Evolutionary conservation across 2,329 filamentous ascomycete genomes (phyloP).

Genomic region (Penicillium sp.): DNA sequence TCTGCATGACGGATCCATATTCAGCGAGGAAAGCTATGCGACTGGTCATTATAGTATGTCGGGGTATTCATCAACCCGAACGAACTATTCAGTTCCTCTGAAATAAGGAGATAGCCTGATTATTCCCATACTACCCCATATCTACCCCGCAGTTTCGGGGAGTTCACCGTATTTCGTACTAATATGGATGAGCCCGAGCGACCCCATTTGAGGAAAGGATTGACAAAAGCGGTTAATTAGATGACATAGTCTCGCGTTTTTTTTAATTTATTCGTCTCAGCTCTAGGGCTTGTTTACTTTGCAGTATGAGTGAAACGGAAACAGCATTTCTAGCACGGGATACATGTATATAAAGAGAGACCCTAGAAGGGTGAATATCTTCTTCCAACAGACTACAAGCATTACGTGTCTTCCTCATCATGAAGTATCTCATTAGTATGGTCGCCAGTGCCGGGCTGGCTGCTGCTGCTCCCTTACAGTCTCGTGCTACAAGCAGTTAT

Average conservation of each 20-base stretch:
- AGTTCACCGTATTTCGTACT: neutral
- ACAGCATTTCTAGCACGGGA: no score
- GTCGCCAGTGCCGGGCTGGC: constrained; percentile 13
- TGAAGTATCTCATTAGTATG: constrained; percentile 10
- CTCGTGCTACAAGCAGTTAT: constrained; percentile 23
- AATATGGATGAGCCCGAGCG: neutral
- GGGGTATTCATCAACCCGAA: neutral
- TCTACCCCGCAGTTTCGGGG: neutral
- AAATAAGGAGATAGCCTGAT: neutral
- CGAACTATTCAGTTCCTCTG: neutral
- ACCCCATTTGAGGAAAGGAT: neutral
- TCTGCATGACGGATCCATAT: neutral
- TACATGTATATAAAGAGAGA: neutral
- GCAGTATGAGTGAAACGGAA: neutral
- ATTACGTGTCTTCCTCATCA: neutral
- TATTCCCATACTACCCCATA: neutral
- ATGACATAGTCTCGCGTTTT: neutral
- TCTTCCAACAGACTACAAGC: neutral
- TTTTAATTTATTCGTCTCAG: neutral
- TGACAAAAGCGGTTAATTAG: neutral
- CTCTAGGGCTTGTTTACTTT: neutral
- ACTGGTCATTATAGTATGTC: neutral
- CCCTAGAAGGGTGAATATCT: no score
- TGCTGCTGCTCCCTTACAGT: constrained; percentile 16
- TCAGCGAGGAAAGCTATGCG: neutral